Conservation (phyloP, 192 early-diverging fungal species). For the Coemansia sp. region DNA sequence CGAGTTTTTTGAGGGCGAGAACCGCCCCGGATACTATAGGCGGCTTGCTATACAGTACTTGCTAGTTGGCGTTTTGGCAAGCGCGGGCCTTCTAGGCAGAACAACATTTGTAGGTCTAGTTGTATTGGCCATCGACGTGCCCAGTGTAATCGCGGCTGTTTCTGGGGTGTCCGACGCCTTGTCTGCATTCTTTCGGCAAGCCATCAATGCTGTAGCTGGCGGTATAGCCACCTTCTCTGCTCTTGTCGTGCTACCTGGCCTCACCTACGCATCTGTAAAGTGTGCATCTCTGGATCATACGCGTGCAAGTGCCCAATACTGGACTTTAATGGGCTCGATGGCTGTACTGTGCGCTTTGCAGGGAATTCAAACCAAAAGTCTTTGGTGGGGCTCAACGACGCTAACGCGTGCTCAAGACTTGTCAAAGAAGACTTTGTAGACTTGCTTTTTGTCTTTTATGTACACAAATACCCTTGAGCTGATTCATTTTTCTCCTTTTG, state of each 20-base stretch:
- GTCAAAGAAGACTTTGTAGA: slow-evolving; percentile 6
- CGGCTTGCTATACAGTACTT: slow-evolving; percentile 3
- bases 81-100: background rate
- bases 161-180: background rate
- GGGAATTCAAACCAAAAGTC: background rate
- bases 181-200: background rate
- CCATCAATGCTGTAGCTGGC: background rate
- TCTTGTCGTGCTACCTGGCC: background rate
- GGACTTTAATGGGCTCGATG: background rate
- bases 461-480: background rate
- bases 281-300: background rate
- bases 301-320: background rate
- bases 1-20: slow-evolving; percentile 3
- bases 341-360: background rate
- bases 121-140: slow-evolving; percentile 10
- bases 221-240: background rate
- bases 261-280: background rate
- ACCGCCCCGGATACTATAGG: background rate
- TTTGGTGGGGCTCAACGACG: background rate
- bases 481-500: background rate
- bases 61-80: background rate
- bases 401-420: background rate
- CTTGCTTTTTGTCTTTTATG: background rate
- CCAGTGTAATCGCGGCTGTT: background rate
- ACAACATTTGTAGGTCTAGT: slow-evolving; percentile 4